Evolutionary conservation across 1,139 yeast species (phyloP), one percentile per base, ranked within the genome.

Genomic region (Pneumocystis oryctolagi): DNA sequence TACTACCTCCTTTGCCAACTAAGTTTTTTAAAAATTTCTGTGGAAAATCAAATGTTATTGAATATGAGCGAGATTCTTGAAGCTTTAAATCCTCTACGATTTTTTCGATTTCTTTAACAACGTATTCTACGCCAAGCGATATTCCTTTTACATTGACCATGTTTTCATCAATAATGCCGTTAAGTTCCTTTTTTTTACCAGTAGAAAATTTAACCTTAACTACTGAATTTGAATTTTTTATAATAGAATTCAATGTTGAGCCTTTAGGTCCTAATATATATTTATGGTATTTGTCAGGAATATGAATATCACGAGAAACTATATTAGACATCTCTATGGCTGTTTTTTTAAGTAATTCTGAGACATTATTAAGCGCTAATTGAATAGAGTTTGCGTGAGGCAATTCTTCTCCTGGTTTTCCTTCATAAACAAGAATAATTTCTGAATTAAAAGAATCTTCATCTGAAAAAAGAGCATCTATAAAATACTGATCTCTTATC

Each of bases 1-100:
- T 82, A 58, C 87, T 76, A 64, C 98, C 98, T 66, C 83, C 87
- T 73, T 85, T 87, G 68, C 98, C 99, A 73, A 94, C 89, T 64
- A 94, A 79, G 74, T 95, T 84, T 58, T 94, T 81, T 65, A 90
- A 78, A 60, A 83, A 81, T 64, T 79, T 77, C 1, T 82, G 74
- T 65, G 97, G 95, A 70, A 89, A 84, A 59, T 77, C 78, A 68
- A 82, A 75, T 57, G 80, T 76, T 30, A 83, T 74, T 62, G 78
- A 75, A 73, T 80, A 87, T 62, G 81, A 81, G 65, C 84, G 81
- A 34, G 83, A 80, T 65, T 80, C 84, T 69, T 82, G 80, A 69
- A 84, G 84, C 70, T 82, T 80, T 62, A 85, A 83, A 67, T 87
- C 92, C 63, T 79, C 80, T 66, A 87, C 76, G 12, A 83, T 79